Evolutionary conservation across 2,329 filamentous ascomycete genomes (phyloP).

Genomic region (Pseudogymnoascus sp.): DNA sequence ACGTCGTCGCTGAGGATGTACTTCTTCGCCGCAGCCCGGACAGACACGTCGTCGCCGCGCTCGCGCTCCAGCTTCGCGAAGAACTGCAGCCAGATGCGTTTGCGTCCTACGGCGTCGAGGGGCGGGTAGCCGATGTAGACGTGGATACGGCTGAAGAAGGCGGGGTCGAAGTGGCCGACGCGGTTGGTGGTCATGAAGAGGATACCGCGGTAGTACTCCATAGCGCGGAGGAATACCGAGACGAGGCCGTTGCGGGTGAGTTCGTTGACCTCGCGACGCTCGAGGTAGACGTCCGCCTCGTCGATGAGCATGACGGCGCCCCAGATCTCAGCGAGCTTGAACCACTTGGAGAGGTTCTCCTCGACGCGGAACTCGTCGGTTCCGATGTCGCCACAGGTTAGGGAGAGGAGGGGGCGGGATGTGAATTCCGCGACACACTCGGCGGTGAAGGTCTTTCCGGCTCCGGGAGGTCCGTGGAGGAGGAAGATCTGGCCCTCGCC

Average conservation of each 20-base stretch:
- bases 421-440: conserved; percentile 25
- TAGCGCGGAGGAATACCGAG: conserved; percentile 32
- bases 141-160: conserved; percentile 33
- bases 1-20: conserved; percentile 18
- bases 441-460: conserved; percentile 17
- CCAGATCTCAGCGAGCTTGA: conserved; percentile 44
- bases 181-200: conserved; percentile 38
- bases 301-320: conserved; percentile 45
- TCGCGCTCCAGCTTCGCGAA: conserved; percentile 20
- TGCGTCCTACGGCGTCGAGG: conserved; percentile 20
- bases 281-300: conserved; percentile 46
- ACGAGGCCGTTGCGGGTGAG: conserved; percentile 31
- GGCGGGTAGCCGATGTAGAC: conserved; percentile 29
- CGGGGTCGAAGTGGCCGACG: conserved; percentile 34
- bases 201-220: conserved; percentile 38
- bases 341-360: conserved; percentile 39
- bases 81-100: conserved; percentile 26
- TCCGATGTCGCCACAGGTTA: conserved; percentile 44
- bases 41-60: conserved; percentile 13
- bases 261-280: conserved; percentile 26
- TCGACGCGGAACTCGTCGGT: conserved; percentile 38
- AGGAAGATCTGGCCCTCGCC: conserved; percentile 17
- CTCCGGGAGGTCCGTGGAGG: conserved; percentile 16
- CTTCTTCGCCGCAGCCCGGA: conserved; percentile 15
- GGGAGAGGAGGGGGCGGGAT: conserved; percentile 18